These are phyloP conservation scores for Mrakia blollopis DNA, from an alignment of 768 basidiomycete genomes.

Conservation along the genomic window DNA sequence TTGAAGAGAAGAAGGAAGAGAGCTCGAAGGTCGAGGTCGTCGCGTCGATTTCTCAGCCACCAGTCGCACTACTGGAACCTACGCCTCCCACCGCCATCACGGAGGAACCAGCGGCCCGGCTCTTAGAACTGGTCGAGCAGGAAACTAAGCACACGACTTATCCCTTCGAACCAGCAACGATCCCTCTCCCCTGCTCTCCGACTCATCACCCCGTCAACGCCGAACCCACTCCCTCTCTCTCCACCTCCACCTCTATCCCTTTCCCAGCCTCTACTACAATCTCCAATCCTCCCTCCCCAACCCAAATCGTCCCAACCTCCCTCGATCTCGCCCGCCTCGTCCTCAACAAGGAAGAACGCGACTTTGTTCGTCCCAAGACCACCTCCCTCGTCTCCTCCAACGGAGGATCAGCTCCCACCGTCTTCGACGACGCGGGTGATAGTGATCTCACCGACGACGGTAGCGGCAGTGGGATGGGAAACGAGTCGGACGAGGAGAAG, in stretches of 20 bases:
- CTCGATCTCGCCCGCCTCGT: background rate
- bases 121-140: no score
- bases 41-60: background rate
- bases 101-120: background rate
- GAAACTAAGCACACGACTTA: background rate
- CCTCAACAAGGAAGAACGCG: background rate
- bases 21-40: background rate
- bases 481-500: background rate
- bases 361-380: background rate
- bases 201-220: background rate
- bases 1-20: no score
- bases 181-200: background rate
- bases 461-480: no score
- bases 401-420: background rate
- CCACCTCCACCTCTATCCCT: background rate
- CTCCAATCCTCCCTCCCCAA: background rate
- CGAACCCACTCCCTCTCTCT: no score
- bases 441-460: background rate
- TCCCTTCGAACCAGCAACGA: background rate
- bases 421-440: background rate
- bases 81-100: background rate
- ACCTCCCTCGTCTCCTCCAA: slow-evolving; percentile 1
- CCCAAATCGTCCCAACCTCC: background rate
- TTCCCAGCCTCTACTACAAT: background rate
- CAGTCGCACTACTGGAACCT: background rate